These are phyloP conservation scores for Trichoderma sp. DNA, from an alignment of 2,329 filamentous ascomycete genomes.

Conservation along the genomic window DNA sequence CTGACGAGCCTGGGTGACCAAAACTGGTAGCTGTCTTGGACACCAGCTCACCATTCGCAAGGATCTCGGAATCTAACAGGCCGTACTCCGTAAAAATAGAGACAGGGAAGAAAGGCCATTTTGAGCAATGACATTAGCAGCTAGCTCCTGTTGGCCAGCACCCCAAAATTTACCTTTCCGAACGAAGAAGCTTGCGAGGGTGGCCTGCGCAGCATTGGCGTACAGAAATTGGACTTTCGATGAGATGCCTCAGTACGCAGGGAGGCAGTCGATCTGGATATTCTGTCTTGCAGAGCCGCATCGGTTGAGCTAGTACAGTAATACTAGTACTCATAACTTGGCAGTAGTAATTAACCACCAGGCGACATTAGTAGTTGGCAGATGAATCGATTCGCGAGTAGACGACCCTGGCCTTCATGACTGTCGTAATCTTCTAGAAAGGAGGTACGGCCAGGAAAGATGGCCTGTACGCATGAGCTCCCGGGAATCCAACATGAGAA, in stretches of 20 bases:
- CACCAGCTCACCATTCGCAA: not conserved
- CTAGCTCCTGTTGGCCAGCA: not conserved
- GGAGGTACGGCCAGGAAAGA: not conserved
- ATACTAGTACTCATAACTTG: not conserved
- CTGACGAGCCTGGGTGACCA: not conserved
- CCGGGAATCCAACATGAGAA: not conserved
- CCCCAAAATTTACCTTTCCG: not conserved
- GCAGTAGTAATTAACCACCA: not conserved
- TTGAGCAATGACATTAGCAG: not conserved
- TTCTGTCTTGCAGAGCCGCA: slow-evolving; percentile 12
- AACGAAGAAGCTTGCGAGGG: not conserved
- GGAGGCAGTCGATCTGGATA: not conserved
- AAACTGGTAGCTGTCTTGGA: slow-evolving; percentile 10
- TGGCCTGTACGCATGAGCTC: not conserved
- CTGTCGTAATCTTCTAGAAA: slow-evolving; percentile 9
- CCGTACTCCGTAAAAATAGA: not conserved
- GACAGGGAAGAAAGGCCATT: not conserved
- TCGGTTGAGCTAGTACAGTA: not conserved
- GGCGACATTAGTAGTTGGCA: not conserved
- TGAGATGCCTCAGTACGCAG: not conserved
- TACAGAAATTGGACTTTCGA: not conserved
- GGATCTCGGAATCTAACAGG: not conserved
- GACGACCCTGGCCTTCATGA: not conserved
- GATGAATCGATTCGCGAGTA: slow-evolving; percentile 9
- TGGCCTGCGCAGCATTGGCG: not conserved